Evolutionary conservation across 1,139 yeast genomes (phyloP), one percentile per base, ranked within the genome.

Genomic region (Geotrichum restrictum): DNA sequence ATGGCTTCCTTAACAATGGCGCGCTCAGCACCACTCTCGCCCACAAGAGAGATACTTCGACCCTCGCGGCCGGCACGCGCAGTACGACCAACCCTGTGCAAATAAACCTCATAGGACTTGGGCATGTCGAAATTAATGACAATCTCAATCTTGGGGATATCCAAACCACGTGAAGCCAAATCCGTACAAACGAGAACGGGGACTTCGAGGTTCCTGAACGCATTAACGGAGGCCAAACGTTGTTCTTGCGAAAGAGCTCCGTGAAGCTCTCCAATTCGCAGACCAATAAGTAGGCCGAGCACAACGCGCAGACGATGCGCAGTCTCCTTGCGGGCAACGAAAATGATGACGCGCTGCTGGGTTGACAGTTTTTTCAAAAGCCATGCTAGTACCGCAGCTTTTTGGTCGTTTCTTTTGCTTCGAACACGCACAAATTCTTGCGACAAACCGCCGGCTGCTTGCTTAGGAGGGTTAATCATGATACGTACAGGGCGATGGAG

Each of bases 61-160:
- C 99, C 99, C 53, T 87, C 88, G 69, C 98, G 81, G 37, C 98
- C 98, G 51, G 97, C 99, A 80, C 99, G 88, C 10, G 98, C 99
- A 53, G 98, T 93, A 78, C 99, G 87, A 72, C 98, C 98, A 58
- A 94, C 97, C 76, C 99, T 85, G 72, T 93, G 98, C 67, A 93
- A 75, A 69, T 93, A 94, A 40, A 89, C 80, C 61, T 93, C 98
- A 64, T 86, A 83, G 22, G 86, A 76, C 67, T 88, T 88, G 50
- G 98, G 98, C 95, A 94, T 88, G 66, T 94, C 98, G 69, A 78
- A 94, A 70, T 93, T 93, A 64, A 93, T 79, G 51, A 93, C 98
- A 56, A 85, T 83, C 68, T 89, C 98, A 68, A 93, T 89, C 72
- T 91, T 91, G 57, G 98, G 98, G 66, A 93, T 93, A 85, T 93